Evolutionary conservation across 257 asterid genomes (phyloP).

Genomic region (Catharanthus roseus): DNA sequence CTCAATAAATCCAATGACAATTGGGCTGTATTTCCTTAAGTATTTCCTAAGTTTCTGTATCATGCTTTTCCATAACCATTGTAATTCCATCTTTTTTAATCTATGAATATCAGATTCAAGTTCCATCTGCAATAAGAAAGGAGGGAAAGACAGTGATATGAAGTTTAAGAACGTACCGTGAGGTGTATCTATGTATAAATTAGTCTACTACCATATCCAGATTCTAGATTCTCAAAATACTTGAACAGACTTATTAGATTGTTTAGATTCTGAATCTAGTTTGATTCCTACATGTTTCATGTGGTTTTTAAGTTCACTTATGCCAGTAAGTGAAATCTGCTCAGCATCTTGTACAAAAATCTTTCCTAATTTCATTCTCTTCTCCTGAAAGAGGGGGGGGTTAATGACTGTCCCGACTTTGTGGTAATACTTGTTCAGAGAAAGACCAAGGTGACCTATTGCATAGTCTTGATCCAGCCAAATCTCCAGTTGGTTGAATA

Average conservation of each 20-base stretch:
- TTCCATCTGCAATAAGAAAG: too few species aligned
- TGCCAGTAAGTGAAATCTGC: background rate
- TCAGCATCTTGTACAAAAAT: background rate
- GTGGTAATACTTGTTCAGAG: background rate
- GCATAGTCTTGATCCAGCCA: background rate
- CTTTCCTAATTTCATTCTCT: background rate
- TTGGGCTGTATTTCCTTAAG: background rate
- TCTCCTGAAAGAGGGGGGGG: too few species aligned
- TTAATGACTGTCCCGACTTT: background rate
- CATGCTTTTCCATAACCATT: too few species aligned
- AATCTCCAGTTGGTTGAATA: background rate
- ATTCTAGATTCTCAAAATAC: background rate
- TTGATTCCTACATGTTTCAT: background rate
- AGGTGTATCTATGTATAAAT: background rate
- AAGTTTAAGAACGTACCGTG: background rate
- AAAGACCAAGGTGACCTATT: background rate
- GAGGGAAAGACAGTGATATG: too few species aligned
- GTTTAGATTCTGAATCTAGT: background rate
- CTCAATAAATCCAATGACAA: too few species aligned
- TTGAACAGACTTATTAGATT: background rate
- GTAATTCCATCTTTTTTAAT: too few species aligned
- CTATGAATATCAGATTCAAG: too few species aligned
- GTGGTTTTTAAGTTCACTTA: too few species aligned
- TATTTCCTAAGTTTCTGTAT: background rate
- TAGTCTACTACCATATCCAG: background rate